These are phyloP conservation scores for Gracilaria domingensis DNA, from an alignment of 23 red algal species.

Conservation along the genomic window DNA sequence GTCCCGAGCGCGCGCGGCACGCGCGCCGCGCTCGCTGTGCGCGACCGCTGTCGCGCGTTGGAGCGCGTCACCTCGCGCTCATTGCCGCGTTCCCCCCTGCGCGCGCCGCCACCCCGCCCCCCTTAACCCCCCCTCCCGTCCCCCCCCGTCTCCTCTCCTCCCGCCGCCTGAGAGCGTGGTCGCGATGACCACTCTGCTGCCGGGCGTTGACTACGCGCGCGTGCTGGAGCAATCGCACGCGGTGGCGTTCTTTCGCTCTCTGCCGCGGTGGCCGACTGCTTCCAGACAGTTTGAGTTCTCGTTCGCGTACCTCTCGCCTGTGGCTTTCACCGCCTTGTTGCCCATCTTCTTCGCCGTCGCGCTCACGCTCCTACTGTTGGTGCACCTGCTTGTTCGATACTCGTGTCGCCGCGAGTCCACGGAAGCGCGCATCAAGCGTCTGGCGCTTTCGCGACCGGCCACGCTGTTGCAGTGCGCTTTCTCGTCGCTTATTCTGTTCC, in stretches of 20 bases:
- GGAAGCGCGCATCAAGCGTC: constrained; percentile 39
- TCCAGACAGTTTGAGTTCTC: constrained; percentile 44
- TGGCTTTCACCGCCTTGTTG: constrained; percentile 53
- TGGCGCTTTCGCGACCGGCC: not conserved
- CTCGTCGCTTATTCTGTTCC: constrained; percentile 34
- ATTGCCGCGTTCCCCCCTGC: not conserved
- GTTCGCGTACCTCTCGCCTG: constrained; percentile 41
- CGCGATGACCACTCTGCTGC: constrained; percentile 42
- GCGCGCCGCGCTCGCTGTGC: not conserved
- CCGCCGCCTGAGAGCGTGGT: too few species aligned
- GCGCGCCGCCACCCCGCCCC: not conserved
- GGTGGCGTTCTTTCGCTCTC: constrained; percentile 46
- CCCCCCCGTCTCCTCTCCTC: not conserved
- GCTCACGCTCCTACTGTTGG: not conserved
- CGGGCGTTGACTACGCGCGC: constrained; percentile 14
- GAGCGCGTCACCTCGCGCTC: constrained; percentile 21
- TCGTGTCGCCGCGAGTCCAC: constrained; percentile 8
- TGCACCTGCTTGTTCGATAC: constrained; percentile 48
- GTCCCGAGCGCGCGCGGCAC: not conserved
- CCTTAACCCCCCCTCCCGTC: too few species aligned
- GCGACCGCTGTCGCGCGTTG: not conserved
- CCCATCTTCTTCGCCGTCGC: constrained; percentile 60
- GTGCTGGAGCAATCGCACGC: constrained; percentile 4
- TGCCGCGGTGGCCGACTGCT: constrained; percentile 59
- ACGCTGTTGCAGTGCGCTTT: constrained; percentile 30